These are phyloP conservation scores for Ceratocystis eucalypticola DNA, from an alignment of 2,329 filamentous ascomycete genomes.

Conservation along the genomic window DNA sequence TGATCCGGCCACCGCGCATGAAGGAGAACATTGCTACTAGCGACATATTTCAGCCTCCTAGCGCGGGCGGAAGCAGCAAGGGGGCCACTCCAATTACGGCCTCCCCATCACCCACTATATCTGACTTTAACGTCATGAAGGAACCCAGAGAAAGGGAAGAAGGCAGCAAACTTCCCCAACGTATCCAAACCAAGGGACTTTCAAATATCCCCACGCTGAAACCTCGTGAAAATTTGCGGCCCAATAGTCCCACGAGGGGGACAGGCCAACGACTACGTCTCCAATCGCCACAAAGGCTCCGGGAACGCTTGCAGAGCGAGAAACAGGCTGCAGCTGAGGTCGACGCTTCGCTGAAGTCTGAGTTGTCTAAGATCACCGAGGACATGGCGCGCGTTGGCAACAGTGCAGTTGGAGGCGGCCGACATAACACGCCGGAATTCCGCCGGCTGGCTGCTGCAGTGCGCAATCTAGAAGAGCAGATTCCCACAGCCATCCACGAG, in stretches of 20 bases:
- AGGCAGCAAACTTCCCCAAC: slow-evolving; percentile 12
- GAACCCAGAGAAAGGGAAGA: slow-evolving; percentile 11
- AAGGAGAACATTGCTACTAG: slow-evolving; percentile 34
- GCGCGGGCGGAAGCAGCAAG: background rate
- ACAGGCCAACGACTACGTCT: slow-evolving; percentile 48
- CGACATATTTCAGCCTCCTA: slow-evolving; percentile 21
- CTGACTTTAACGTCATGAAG: slow-evolving; percentile 18
- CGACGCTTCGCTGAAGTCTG: slow-evolving; percentile 56
- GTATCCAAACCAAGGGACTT: slow-evolving; percentile 35
- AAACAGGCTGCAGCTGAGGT: slow-evolving; percentile 59
- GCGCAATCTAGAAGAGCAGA: slow-evolving; percentile 50
- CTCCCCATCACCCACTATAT: slow-evolving; percentile 20
- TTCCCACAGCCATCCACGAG: slow-evolving; percentile 47
- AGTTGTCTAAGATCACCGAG: slow-evolving; percentile 66
- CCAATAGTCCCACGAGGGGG: slow-evolving; percentile 27
- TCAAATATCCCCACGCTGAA: slow-evolving; percentile 43
- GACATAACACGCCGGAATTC: slow-evolving; percentile 30
- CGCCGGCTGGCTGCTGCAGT: slow-evolving; percentile 44
- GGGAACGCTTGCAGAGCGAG: slow-evolving; percentile 74
- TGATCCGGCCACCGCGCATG: slow-evolving; percentile 32
- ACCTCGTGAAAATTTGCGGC: slow-evolving; percentile 23
- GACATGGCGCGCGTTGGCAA: slow-evolving; percentile 48
- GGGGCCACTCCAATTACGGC: background rate
- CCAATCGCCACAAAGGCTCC: slow-evolving; percentile 59
- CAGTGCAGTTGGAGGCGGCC: slow-evolving; percentile 26